Conservation (phyloP, 257 asterid species). For the Rehmannia glutinosa region DNA sequence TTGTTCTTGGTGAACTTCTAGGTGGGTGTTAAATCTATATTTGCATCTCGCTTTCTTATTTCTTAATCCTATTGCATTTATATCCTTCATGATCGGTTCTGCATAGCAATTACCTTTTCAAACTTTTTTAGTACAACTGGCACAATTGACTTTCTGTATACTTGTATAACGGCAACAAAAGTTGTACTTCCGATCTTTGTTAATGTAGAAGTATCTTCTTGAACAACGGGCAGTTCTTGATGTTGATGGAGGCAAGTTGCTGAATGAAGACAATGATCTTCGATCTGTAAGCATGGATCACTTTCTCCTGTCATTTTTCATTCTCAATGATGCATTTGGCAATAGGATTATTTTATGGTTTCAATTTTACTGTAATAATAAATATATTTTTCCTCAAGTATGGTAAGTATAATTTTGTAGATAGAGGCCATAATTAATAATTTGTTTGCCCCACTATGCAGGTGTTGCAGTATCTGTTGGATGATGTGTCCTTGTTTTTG, state of each 20-base stretch:
- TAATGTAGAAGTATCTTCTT: constrained; percentile 80
- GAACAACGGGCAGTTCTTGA: constrained; percentile 91
- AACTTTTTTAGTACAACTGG: not conserved
- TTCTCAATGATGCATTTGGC: not conserved
- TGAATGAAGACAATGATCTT: constrained; percentile 90
- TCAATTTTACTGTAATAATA: not conserved
- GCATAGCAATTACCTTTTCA: constrained; percentile 13
- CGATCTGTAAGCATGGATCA: constrained; percentile 66
- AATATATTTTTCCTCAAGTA: not conserved
- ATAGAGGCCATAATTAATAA: constrained; percentile 9
- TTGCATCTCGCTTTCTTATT: not conserved
- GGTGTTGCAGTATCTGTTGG: constrained; percentile 90
- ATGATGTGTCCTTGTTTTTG: constrained; percentile 82
- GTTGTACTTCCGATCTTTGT: constrained; percentile 6
- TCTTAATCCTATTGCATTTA: constrained; percentile 7
- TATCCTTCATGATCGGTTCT: not conserved
- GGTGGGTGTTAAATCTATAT: not conserved
- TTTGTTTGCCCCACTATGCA: constrained; percentile 31
- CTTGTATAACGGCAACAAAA: constrained; percentile 11
- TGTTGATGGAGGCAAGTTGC: constrained; percentile 84
- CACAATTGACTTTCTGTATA: not conserved
- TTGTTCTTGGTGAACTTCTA: constrained; percentile 8
- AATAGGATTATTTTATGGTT: not conserved
- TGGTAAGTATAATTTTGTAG: not conserved
- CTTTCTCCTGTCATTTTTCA: constrained; percentile 19